Evolutionary conservation across 306 rosid genomes (phyloP), one percentile per base, ranked within the genome.

Genomic region (Rosa lucieae): DNA sequence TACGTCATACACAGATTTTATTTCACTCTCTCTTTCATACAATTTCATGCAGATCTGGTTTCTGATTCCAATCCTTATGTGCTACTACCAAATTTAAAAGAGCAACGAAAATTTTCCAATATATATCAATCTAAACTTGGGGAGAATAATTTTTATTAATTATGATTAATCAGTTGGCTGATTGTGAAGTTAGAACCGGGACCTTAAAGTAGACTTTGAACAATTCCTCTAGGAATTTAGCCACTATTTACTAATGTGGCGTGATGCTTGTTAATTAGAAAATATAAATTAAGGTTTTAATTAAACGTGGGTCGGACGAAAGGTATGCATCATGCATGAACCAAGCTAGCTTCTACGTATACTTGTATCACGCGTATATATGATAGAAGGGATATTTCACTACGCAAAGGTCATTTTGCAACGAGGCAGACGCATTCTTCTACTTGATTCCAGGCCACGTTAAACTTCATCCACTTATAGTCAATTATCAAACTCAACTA

Each of bases 241-340:
- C 13, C 67, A n/a, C 67, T 17, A 13, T 56, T 59, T 26, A 61
- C 12, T 40, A 73, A 35, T 13, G 53, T 42, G 78, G 53, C 26
- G 42, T 43, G 44, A 43, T 59, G 18, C 58, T 46, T 75, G 56
- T 35, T 65, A 65, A 15, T 5, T 47, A 5, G 14, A 23, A 14
- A 13, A 47, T 23, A 43, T 62, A 14, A 5, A 23, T n/a, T 44
- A 26, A 26, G 59, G 75, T 49, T 10, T 35, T 35, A 32, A 35
- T 29, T 74, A 17, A 44, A 75, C 70, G 58, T 59, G 78, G 58
- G 26, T 75, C 49, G 56, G 44, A 26, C 56, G 58, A 75, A 61
- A 32, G 78, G 26, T 58, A 18, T 39, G 77, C 77, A 20, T 53
- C 67, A 40, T 73, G 43, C 69, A 5, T 59, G 70, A 59, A 39